Conservation (phyloP, 305 asterid genomes). For the Rubia balearica region DNA sequence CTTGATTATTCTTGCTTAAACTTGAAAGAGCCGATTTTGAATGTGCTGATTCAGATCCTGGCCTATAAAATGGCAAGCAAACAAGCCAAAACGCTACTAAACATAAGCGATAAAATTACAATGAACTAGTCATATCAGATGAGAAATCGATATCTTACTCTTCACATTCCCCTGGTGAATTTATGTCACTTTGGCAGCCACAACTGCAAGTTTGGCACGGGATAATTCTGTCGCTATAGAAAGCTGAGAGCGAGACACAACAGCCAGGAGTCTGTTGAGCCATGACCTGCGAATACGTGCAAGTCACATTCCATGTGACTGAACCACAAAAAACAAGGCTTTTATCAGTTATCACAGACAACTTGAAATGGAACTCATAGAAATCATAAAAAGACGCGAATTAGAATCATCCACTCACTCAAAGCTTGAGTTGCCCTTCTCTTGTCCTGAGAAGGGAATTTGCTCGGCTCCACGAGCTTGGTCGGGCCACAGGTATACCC, state of each 20-base stretch:
- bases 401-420: constrained; percentile 33
- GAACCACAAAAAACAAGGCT: background rate
- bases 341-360: background rate
- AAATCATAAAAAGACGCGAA: no score
- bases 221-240: constrained; percentile 35
- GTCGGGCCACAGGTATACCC: constrained; percentile 63
- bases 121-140: background rate
- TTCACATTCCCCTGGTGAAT: constrained; percentile 31
- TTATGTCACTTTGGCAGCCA: constrained; percentile 35
- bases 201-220: constrained; percentile 52
- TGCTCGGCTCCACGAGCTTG: constrained; percentile 34
- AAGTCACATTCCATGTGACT: constrained; percentile 56
- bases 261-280: constrained; percentile 46
- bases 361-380: no score
- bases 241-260: constrained; percentile 61
- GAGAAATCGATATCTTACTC: constrained; percentile 30
- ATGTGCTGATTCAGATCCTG: constrained; percentile 29
- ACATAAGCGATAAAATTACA: background rate
- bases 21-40: constrained; percentile 55
- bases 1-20: constrained; percentile 36
- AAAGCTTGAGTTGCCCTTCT: constrained; percentile 53
- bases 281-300: constrained; percentile 48
- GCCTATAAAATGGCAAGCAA: background rate
- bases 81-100: background rate
- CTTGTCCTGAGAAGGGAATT: constrained; percentile 32